These are phyloP conservation scores for Leccinum aurantiacum DNA, from an alignment of 768 basidiomycete genomes.

Conservation along the genomic window DNA sequence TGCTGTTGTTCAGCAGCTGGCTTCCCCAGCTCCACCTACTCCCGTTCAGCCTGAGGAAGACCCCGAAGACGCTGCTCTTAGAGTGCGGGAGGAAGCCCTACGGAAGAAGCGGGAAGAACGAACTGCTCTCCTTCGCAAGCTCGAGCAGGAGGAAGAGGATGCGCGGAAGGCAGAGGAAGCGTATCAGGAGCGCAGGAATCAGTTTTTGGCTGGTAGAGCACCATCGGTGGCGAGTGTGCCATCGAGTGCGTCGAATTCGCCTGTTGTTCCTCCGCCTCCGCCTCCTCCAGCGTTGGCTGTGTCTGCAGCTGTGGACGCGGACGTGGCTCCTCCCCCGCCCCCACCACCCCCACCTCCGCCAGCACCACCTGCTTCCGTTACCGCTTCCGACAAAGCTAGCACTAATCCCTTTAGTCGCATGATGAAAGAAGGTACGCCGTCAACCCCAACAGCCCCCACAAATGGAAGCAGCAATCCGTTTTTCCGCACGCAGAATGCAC, in stretches of 20 bases:
- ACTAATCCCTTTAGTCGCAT: constrained; percentile 83
- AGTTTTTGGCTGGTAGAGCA: constrained; percentile 40
- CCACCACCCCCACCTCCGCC: constrained; percentile 32
- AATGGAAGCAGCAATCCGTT: constrained; percentile 74
- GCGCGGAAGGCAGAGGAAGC: constrained; percentile 48
- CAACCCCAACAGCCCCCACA: constrained; percentile 26
- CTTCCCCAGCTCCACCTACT: constrained; percentile 22
- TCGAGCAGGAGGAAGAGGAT: constrained; percentile 68
- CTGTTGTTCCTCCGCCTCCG: constrained; percentile 40
- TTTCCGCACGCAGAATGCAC: constrained; percentile 50
- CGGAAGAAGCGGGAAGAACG: constrained; percentile 74
- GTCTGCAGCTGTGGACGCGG: constrained; percentile 21
- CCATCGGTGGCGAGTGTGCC: constrained; percentile 29
- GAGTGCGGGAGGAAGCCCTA: constrained; percentile 68
- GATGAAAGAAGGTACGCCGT: constrained; percentile 46
- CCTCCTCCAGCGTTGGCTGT: constrained; percentile 33
- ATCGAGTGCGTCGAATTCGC: constrained; percentile 27
- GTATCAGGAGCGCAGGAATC: constrained; percentile 34
- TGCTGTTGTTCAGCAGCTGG: constrained; percentile 24
- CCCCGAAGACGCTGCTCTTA: constrained; percentile 72
- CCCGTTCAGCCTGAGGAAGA: constrained; percentile 56
- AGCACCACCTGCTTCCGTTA: constrained; percentile 26
- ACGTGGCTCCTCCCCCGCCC: constrained; percentile 3
- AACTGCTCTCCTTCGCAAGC: constrained; percentile 61
- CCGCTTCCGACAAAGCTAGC: constrained; percentile 47